Percentiles rank a stretch among this genome's conserved stretches.
Conservation (phyloP, 371 early-diverging fungal species). For the Scutellospora calospora region DNA sequence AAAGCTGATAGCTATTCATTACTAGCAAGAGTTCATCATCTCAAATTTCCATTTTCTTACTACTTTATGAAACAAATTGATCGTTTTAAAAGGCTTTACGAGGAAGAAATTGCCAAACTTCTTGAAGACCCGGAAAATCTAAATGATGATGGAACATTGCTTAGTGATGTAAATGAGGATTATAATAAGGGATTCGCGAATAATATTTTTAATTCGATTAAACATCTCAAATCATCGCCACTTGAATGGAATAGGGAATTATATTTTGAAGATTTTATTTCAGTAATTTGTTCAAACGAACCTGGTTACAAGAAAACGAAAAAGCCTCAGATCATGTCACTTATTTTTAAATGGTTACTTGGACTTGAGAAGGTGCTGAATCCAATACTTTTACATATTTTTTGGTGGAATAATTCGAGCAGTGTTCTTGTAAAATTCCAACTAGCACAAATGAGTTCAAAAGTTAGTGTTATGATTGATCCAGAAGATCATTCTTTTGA, state of each 20-base stretch:
- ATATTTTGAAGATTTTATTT: constrained; percentile 40
- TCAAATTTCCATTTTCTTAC: constrained; percentile 46
- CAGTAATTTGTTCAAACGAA: constrained; percentile 14
- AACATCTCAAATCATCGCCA: background rate
- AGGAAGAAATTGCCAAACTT: constrained; percentile 22
- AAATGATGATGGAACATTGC: constrained; percentile 22
- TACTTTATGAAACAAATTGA: constrained; percentile 43
- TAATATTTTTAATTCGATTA: constrained; percentile 10
- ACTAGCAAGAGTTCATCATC: background rate
- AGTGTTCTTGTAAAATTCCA: constrained; percentile 22
- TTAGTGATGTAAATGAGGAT: constrained; percentile 9
- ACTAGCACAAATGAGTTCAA: background rate
- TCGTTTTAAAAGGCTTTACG: constrained; percentile 37
- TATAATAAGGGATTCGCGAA: background rate
- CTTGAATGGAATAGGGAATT: background rate
- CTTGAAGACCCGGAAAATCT: constrained; percentile 35
- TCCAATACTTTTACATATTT: constrained; percentile 25
- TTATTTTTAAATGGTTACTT: constrained; percentile 4
- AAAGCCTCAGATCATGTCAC: background rate
- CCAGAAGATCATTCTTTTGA: background rate
- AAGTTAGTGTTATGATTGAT: background rate
- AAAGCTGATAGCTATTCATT: constrained; percentile 33
- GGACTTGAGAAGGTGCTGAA: constrained; percentile 19
- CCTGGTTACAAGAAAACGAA: background rate
- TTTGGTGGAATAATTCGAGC: constrained; percentile 39